Conservation (phyloP, 768 basidiomycete genomes). For the Tylopilus rubrobrunneus region DNA sequence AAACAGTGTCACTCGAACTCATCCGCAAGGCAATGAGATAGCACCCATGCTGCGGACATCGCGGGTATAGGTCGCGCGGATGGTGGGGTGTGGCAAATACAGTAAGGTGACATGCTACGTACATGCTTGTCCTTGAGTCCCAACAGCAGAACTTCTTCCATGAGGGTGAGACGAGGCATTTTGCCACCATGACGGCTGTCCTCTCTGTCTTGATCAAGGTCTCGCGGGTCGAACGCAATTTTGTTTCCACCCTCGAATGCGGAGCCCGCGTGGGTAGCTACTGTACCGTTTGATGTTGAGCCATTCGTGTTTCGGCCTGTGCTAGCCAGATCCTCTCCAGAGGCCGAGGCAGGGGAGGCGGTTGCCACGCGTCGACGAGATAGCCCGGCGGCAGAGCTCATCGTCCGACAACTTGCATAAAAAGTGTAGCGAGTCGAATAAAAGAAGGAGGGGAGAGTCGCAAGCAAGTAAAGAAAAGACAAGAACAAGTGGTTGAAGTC, state of each 20-base stretch:
- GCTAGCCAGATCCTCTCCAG: conserved; percentile 37
- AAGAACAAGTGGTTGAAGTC: background rate
- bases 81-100: conserved; percentile 3
- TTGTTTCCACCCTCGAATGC: conserved; percentile 84
- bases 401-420: conserved; percentile 30
- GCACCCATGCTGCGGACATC: conserved; percentile 20
- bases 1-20: conserved; percentile 1
- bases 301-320: conserved; percentile 29
- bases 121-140: conserved; percentile 98
- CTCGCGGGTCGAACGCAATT: conserved; percentile 92
- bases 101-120: conserved; percentile 20
- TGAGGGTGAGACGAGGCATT: conserved; percentile 83
- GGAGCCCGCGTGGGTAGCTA: conserved; percentile 63
- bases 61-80: conserved; percentile 6
- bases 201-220: conserved; percentile 70
- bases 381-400: conserved; percentile 52
- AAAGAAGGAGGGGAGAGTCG: conserved; percentile 2
- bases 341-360: conserved; percentile 34
- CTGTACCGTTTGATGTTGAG: conserved; percentile 26
- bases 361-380: conserved; percentile 55
- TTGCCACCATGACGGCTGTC: conserved; percentile 63
- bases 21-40: background rate
- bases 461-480: conserved; percentile 2
- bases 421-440: conserved; percentile 2
- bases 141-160: conserved; percentile 94